Evolutionary conservation across 2,329 filamentous ascomycete genomes (phyloP).

Genomic region (Eurotiales sp.): DNA sequence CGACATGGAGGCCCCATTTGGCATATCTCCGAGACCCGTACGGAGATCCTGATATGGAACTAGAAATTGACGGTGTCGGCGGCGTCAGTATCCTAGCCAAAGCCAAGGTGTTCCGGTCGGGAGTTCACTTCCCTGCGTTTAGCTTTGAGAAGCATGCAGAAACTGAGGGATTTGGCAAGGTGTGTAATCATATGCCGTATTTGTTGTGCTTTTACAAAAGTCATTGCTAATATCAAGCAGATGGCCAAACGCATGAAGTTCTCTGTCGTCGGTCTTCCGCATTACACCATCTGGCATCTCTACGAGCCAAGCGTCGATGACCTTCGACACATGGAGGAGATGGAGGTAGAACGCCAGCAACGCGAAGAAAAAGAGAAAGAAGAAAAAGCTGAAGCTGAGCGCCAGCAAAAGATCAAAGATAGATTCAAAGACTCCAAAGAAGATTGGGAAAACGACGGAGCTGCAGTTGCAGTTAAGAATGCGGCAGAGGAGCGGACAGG

Average conservation of each 20-base stretch:
- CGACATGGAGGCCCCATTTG: constrained; percentile 94
- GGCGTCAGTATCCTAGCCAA: constrained; percentile 97
- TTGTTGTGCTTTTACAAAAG: constrained; percentile 10
- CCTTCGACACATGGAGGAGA: constrained; percentile 96
- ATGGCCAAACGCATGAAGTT: constrained; percentile 97
- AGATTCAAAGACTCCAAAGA: constrained; percentile 70
- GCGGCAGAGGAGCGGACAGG: constrained; percentile 41
- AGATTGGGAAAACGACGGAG: constrained; percentile 90
- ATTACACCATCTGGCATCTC: constrained; percentile 99
- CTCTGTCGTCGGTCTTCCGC: constrained; percentile 89
- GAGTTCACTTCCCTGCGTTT: constrained; percentile 96
- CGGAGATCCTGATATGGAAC: constrained; percentile 97
- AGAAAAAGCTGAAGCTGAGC: constrained; percentile 68
- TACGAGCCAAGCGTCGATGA: constrained; percentile 99
- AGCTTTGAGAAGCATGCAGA: constrained; percentile 98
- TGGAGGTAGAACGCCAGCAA: constrained; percentile 80
- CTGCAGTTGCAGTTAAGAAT: constrained; percentile 67
- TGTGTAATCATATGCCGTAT: constrained; percentile 49
- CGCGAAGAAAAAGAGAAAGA: constrained; percentile 77
- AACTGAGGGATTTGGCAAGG: constrained; percentile 98
- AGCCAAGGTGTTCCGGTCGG: constrained; percentile 88
- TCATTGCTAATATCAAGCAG: constrained; percentile 44
- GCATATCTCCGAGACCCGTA: constrained; percentile 96
- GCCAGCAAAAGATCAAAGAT: constrained; percentile 73
- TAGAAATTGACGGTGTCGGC: constrained; percentile 97